phyloP scores from a whole-genome alignment of 2,329 filamentous ascomycete species.

The Penicillium sclerotigenum region DNA sequence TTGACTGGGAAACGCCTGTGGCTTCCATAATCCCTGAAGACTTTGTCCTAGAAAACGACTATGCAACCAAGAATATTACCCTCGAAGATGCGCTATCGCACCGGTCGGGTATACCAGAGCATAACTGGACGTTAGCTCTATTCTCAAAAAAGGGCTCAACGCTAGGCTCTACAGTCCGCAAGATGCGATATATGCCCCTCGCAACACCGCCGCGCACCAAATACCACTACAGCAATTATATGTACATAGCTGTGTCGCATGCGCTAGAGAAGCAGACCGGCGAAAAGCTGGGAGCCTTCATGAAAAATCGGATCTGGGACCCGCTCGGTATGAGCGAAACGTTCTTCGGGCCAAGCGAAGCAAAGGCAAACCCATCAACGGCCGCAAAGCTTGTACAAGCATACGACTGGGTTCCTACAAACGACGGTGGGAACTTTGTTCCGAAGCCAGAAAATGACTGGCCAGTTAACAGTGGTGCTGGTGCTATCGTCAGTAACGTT shows the following conservation, averaged over 20 bases:
- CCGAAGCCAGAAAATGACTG: slow-evolving; percentile 15
- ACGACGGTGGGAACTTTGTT: background rate
- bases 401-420: slow-evolving; percentile 18
- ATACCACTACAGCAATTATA: slow-evolving; percentile 24
- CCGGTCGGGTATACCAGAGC: slow-evolving; percentile 29
- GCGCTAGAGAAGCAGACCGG: slow-evolving; percentile 14
- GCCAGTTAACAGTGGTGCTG: slow-evolving; percentile 16
- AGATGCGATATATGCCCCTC: slow-evolving; percentile 20
- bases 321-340: slow-evolving; percentile 24
- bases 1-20: slow-evolving; percentile 39
- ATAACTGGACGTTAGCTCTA: slow-evolving; percentile 3
- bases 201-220: slow-evolving; percentile 16
- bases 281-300: slow-evolving; percentile 5
- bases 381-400: slow-evolving; percentile 13
- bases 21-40: slow-evolving; percentile 35
- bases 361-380: slow-evolving; percentile 3
- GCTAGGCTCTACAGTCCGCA: slow-evolving; percentile 10
- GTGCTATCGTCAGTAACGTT: slow-evolving; percentile 25
- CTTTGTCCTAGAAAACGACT: slow-evolving; percentile 29
- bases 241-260: slow-evolving; percentile 24
- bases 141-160: background rate
- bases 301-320: slow-evolving; percentile 23
- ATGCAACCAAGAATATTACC: slow-evolving; percentile 28
- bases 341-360: slow-evolving; percentile 19
- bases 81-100: slow-evolving; percentile 36